A percentile compares a stretch with the other conserved stretches of the same genome.
phyloP scores from a whole-genome alignment of 768 basidiomycete species.

The Hygrocybe coccinea region DNA sequence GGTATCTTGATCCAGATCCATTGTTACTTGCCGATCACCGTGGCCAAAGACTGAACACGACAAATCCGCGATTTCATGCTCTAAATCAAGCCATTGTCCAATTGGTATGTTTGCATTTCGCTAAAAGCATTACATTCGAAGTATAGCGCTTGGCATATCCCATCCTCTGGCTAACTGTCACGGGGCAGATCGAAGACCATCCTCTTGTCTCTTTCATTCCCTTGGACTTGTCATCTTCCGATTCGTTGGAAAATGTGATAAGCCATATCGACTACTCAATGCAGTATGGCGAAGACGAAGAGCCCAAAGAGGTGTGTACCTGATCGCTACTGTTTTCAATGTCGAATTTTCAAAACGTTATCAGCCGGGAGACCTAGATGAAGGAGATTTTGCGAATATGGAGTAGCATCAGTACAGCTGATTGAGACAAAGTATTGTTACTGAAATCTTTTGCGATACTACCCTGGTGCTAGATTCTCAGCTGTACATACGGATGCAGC shows the following conservation, averaged over 20 bases:
- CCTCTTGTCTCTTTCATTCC: conserved; percentile 96
- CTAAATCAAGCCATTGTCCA: conserved; percentile 94
- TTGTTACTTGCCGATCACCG: conserved; percentile 67
- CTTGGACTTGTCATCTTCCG: conserved; percentile 82
- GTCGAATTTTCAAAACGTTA: conserved; percentile 10
- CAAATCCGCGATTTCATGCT: conserved; percentile 83
- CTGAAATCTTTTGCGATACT: too few species aligned
- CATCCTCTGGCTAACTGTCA: conserved; percentile 3
- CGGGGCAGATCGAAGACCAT: conserved; percentile 88
- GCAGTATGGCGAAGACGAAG: conserved; percentile 98
- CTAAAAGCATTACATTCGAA: not conserved
- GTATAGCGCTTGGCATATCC: not conserved
- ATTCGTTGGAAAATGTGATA: conserved; percentile 84
- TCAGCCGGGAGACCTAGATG: conserved; percentile 89
- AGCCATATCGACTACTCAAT: conserved; percentile 97
- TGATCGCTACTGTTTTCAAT: not conserved
- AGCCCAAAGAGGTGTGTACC: conserved; percentile 76
- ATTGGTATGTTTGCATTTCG: conserved; percentile 51
- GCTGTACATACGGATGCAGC: too few species aligned
- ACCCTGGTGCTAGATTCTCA: too few species aligned
- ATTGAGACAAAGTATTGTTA: too few species aligned
- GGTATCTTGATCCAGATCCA: conserved; percentile 95
- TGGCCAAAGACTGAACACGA: conserved; percentile 49
- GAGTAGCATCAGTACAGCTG: conserved; percentile 36
- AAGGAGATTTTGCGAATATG: conserved; percentile 79